Conservation (phyloP, 371 early-diverging fungal species). For the Apophysomyces ossiformis region DNA sequence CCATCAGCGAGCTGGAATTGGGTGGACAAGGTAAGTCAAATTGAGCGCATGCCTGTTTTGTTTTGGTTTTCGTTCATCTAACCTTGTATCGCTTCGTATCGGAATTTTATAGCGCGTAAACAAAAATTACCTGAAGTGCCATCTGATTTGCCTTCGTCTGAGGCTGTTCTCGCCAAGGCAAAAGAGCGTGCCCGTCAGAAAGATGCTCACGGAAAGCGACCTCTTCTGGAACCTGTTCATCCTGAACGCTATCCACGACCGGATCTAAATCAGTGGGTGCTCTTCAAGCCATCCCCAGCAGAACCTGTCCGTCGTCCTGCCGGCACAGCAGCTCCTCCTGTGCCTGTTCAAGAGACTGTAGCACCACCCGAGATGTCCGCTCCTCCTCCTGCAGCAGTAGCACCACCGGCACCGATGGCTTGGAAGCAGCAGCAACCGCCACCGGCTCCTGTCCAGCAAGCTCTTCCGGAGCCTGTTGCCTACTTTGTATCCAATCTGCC, state of each 20-base stretch:
- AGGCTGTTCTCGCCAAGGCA: constrained; percentile 12
- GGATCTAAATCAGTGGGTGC: constrained; percentile 76
- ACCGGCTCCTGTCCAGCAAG: constrained; percentile 14
- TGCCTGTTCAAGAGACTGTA: constrained; percentile 1
- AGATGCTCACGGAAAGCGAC: constrained; percentile 33
- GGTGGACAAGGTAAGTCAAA: constrained; percentile 50
- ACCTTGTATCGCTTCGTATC: too few species aligned
- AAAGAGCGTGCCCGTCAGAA: constrained; percentile 33
- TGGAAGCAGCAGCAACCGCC: constrained; percentile 21
- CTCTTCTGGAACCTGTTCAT: constrained; percentile 71
- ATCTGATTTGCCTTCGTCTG: constrained; percentile 13
- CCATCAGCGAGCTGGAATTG: constrained; percentile 59
- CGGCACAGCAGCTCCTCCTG: constrained; percentile 15
- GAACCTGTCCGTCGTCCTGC: constrained; percentile 41
- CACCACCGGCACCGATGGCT: constrained; percentile 21
- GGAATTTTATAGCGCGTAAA: constrained; percentile 15
- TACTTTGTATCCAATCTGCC: constrained; percentile 62
- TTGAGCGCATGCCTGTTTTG: neutral
- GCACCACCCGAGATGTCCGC: constrained; percentile 11
- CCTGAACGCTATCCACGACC: constrained; percentile 79
- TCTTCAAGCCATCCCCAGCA: constrained; percentile 60
- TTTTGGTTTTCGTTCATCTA: neutral
- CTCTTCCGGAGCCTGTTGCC: constrained; percentile 62
- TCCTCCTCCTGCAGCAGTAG: neutral
- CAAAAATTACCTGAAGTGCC: constrained; percentile 15